A percentile compares a stretch with the other conserved stretches of the same genome.
Conservation (phyloP, 768 basidiomycete species). For the Pholiota microspora region DNA sequence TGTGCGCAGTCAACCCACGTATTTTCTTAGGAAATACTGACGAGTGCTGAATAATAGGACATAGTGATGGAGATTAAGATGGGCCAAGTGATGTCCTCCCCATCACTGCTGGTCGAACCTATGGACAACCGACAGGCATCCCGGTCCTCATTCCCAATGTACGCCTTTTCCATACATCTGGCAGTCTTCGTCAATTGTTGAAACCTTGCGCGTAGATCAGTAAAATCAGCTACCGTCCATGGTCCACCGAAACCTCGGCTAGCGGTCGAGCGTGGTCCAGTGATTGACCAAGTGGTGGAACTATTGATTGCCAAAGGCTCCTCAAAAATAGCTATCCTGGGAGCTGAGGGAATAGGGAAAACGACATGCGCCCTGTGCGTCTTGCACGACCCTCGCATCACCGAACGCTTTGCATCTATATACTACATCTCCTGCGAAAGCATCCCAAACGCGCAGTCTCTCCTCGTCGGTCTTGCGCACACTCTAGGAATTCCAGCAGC, state of each 20-base stretch:
- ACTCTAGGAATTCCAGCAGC: background rate
- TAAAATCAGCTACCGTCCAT: background rate
- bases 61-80: background rate
- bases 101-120: background rate
- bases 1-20: background rate
- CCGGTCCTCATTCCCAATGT: background rate
- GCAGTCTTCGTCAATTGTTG: background rate
- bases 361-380: background rate
- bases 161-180: background rate
- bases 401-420: background rate
- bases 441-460: background rate
- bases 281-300: background rate
- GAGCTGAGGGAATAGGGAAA: constrained; percentile 2
- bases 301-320: background rate
- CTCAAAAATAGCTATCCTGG: constrained; percentile 2
- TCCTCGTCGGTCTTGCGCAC: constrained; percentile 2
- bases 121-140: too few relatives aligned
- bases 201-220: background rate
- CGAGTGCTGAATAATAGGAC: background rate
- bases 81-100: background rate
- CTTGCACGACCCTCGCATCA: background rate
- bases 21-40: background rate
- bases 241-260: background rate
- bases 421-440: constrained; percentile 5
- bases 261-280: background rate